These are phyloP conservation scores for Aquilaria malaccensis DNA, from an alignment of 345 rosid species.

Conservation along the genomic window DNA sequence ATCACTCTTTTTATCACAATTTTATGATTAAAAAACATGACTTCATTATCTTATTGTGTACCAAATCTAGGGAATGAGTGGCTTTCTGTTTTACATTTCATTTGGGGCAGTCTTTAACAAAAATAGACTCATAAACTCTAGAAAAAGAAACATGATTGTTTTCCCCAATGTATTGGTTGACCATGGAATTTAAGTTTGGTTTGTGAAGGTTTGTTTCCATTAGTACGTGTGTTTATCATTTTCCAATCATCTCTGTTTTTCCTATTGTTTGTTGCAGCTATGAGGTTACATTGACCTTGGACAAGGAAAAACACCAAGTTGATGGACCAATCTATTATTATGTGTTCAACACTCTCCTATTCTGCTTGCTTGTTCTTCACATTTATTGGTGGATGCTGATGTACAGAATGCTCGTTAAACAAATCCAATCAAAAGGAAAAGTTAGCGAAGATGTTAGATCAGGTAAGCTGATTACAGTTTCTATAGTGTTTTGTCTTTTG, in stretches of 20 bases:
- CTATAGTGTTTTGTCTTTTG: too few relatives aligned
- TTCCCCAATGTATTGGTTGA: constrained; percentile 1
- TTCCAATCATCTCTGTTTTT: not conserved
- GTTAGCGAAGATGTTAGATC: constrained; percentile 91
- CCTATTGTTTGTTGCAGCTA: constrained; percentile 43
- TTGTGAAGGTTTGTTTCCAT: not conserved
- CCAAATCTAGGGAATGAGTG: too few relatives aligned
- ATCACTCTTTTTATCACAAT: too few relatives aligned
- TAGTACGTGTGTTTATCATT: not conserved
- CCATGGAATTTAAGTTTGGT: not conserved
- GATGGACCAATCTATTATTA: constrained; percentile 79
- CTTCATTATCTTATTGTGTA: too few relatives aligned
- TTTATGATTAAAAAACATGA: too few relatives aligned
- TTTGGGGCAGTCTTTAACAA: too few relatives aligned
- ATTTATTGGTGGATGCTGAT: constrained; percentile 96
- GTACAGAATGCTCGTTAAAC: constrained; percentile 68
- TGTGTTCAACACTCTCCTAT: constrained; percentile 67
- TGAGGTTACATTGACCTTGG: constrained; percentile 64
- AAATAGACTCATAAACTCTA: not conserved
- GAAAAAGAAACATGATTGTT: not conserved
- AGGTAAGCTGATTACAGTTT: constrained; percentile 29
- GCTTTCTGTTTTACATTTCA: too few relatives aligned
- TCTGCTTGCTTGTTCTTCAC: constrained; percentile 71
- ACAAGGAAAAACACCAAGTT: constrained; percentile 52
- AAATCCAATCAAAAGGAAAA: constrained; percentile 70